A percentile compares a stretch with the other conserved stretches of the same genome.
These are phyloP conservation scores for Endocarpon pusillum DNA, from an alignment of 495 filamentous ascomycete genomes.

Conservation along the genomic window DNA sequence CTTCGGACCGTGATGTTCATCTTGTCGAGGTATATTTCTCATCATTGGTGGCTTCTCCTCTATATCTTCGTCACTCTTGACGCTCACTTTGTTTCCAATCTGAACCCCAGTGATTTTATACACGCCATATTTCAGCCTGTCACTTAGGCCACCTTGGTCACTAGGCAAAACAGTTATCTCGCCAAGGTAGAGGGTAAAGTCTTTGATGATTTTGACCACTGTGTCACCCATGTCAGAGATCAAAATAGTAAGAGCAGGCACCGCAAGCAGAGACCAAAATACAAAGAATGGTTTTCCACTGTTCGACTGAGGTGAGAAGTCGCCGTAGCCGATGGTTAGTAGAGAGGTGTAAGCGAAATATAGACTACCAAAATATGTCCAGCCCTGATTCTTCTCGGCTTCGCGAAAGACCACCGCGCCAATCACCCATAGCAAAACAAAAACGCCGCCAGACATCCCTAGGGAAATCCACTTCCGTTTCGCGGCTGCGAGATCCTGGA, in stretches of 20 bases:
- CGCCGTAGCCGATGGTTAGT: constrained; percentile 77
- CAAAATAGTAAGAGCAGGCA: constrained; percentile 68
- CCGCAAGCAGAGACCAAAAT: constrained; percentile 70
- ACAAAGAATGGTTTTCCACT: constrained; percentile 71
- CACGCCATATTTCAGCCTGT: constrained; percentile 7
- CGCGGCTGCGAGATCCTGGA: constrained; percentile 39
- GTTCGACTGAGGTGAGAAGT: constrained; percentile 51
- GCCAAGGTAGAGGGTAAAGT: constrained; percentile 52
- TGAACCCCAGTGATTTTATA: constrained; percentile 1
- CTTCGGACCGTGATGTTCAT: not conserved
- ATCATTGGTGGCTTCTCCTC: constrained; percentile 8
- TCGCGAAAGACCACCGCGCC: constrained; percentile 57
- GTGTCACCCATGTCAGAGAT: constrained; percentile 60
- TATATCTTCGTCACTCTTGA: constrained; percentile 12
- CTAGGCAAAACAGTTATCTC: constrained; percentile 61
- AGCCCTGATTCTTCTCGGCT: constrained; percentile 32
- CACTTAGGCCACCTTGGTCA: constrained; percentile 21
- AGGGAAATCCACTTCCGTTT: constrained; percentile 53
- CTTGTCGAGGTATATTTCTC: not conserved
- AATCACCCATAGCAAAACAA: constrained; percentile 60
- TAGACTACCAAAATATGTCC: constrained; percentile 65
- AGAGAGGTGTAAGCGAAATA: constrained; percentile 71
- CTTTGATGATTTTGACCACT: constrained; percentile 27
- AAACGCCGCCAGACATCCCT: constrained; percentile 40
- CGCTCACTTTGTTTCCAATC: not conserved